Percentiles rank a stretch among this genome's conserved stretches.
These are phyloP conservation scores for Russula sp. DNA, from an alignment of 768 basidiomycete genomes.

Conservation along the genomic window DNA sequence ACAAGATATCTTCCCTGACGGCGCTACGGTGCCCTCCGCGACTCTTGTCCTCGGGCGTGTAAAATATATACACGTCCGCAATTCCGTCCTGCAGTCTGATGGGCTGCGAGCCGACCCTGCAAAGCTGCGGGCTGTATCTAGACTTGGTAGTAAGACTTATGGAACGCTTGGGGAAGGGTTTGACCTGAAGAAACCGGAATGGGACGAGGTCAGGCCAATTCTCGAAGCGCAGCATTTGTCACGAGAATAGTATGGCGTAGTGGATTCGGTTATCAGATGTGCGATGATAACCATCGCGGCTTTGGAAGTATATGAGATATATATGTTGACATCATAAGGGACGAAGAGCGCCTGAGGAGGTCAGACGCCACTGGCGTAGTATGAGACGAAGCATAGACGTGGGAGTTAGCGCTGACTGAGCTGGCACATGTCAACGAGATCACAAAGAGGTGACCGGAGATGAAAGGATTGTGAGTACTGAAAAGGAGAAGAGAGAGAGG, in stretches of 20 bases:
- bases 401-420: constrained; percentile 17
- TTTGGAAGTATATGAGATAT: constrained; percentile 20
- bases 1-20: constrained; percentile 46
- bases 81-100: constrained; percentile 46
- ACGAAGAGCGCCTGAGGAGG: constrained; percentile 10
- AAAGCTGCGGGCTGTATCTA: constrained; percentile 49
- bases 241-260: constrained; percentile 10
- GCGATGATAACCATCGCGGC: constrained; percentile 12
- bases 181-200: constrained; percentile 44
- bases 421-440: constrained; percentile 18
- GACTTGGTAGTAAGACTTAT: constrained; percentile 58
- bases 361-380: constrained; percentile 7
- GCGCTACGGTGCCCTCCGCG: constrained; percentile 40
- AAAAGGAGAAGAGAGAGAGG: no score
- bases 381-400: constrained; percentile 25
- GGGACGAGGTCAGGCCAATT: constrained; percentile 41
- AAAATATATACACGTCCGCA: constrained; percentile 51
- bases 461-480: constrained; percentile 4
- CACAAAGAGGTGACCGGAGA: constrained; percentile 19
- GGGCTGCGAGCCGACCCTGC: constrained; percentile 45
- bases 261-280: constrained; percentile 23
- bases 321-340: constrained; percentile 20
- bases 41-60: constrained; percentile 54
- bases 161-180: constrained; percentile 48
- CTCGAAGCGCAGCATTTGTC: constrained; percentile 11